Evolutionary conservation across 345 rosid species (phyloP).

Genomic region (Cardamine resedifolia): DNA sequence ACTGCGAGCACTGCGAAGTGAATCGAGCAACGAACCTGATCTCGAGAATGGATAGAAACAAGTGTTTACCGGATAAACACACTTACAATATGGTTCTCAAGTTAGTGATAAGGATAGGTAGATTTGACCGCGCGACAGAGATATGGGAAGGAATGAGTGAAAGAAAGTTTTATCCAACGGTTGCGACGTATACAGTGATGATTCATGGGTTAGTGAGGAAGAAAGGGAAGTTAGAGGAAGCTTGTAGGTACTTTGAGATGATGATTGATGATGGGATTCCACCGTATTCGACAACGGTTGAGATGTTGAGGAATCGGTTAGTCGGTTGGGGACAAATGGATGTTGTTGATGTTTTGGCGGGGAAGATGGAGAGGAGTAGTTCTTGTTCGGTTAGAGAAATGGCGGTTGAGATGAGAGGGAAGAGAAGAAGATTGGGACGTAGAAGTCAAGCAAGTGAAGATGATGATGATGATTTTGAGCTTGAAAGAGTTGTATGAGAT

Average conservation of each 20-base stretch:
- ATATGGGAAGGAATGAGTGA: conserved; percentile 77
- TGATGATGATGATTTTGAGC: conserved; percentile 35
- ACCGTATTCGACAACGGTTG: conserved; percentile 69
- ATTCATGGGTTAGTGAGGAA: conserved; percentile 77
- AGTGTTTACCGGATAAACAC: conserved; percentile 61
- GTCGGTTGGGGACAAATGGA: conserved; percentile 62
- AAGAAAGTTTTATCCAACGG: conserved; percentile 68
- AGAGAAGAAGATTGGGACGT: conserved; percentile 30
- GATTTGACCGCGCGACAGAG: conserved; percentile 68
- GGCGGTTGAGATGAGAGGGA: conserved; percentile 68
- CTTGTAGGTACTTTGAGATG: conserved; percentile 82
- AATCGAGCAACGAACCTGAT: conserved; percentile 63
- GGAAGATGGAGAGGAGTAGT: conserved; percentile 74
- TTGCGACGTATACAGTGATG: conserved; percentile 79
- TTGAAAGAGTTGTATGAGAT: conserved; percentile 16
- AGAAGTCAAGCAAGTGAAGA: conserved; percentile 40
- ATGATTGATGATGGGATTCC: conserved; percentile 93
- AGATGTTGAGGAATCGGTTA: conserved; percentile 68
- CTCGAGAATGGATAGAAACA: conserved; percentile 59
- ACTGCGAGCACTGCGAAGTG: conserved; percentile 76
- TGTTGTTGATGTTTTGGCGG: conserved; percentile 57
- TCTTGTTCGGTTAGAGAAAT: conserved; percentile 63
- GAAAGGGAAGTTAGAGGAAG: conserved; percentile 75
- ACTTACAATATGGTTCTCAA: conserved; percentile 85
- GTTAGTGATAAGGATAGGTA: conserved; percentile 63